Base-by-base conservation (phyloP, 106 monocot genomes). In the Dendrobium nobile region DNA sequence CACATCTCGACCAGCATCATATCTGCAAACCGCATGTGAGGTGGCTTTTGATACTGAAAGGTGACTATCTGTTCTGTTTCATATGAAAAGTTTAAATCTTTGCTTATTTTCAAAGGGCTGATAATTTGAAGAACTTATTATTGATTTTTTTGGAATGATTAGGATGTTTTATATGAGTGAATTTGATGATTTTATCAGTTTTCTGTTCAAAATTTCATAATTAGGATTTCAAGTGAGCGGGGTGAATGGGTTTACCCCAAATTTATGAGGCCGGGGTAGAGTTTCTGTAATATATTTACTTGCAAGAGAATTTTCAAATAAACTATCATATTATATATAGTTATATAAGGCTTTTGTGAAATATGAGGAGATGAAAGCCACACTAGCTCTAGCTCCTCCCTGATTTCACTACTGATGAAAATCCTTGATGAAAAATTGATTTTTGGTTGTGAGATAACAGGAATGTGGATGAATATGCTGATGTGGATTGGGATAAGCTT, bases 401-500 rank as follows among this genome's bases (percentile, higher is more conserved):
- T 51, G 15, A 51, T 51, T 51, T 13, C 0, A 51, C 15, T 61
- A 61, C 8, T 19, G 22, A 61, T 2, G 24, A 61, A 61, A 61
- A 61, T 61, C 22, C 61, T 19, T 61, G 61, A 61, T 61, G 61
- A 61, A 61, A 19, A 13, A 2, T 51, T 51, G 51, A 51, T 13
- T 33, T 70, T 28, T 55, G 33, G 9, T 19, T 78, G 78, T 31
- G 56, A 59, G 22, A 40, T 37, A 47, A 15, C 76, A 82, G 86
- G 68, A 82, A 70, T 16, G 45, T 74, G 13, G 82, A 86, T 47
- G 90, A 86, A 37, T 80, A 76, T 78, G 85, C 86, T 16, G 83
- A 92, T 47, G 75, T 89, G 22, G 58, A 89, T 22, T 92, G 92
- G 92, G 92, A 92, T 44, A 47, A 86, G 41, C 82, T 92, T 6